Conservation (phyloP, 805 yeast genomes). For the Ogataea ramenticola region DNA sequence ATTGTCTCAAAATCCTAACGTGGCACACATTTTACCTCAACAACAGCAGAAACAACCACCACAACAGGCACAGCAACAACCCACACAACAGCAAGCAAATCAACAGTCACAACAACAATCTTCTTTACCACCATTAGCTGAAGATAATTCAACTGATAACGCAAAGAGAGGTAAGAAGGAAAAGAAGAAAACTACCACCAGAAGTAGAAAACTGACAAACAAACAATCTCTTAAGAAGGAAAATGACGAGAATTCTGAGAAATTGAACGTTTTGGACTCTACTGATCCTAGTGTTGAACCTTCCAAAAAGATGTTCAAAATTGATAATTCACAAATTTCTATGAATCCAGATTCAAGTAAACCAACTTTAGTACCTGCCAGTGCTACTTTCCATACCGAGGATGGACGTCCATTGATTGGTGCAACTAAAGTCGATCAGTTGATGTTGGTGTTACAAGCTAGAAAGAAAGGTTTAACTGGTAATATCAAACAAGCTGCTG, state of each 20-base stretch:
- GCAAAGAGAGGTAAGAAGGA: neutral
- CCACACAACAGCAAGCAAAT: conserved; percentile 4
- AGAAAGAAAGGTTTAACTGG: conserved; percentile 70
- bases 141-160: neutral
- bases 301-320: neutral
- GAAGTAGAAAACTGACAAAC: neutral
- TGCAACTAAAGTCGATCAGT: conserved; percentile 83
- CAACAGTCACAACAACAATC: neutral
- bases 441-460: conserved; percentile 88
- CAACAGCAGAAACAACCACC: neutral
- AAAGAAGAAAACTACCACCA: neutral
- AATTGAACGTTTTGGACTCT: too few species aligned
- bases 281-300: too few species aligned
- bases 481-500: conserved; percentile 55
- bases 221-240: neutral
- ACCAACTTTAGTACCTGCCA: conserved; percentile 33
- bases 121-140: neutral
- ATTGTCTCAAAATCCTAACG: conserved; percentile 5
- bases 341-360: neutral
- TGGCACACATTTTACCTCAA: conserved; percentile 1
- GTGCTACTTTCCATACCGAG: conserved; percentile 40
- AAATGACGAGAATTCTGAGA: too few species aligned
- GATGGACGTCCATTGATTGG: conserved; percentile 71
- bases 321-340: neutral
- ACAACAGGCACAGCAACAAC: conserved; percentile 11